Percentiles rank a stretch among this genome's conserved stretches.
These are phyloP conservation scores for Thelonectria blattea DNA, from an alignment of 2,329 filamentous ascomycete genomes.

Conservation along the genomic window DNA sequence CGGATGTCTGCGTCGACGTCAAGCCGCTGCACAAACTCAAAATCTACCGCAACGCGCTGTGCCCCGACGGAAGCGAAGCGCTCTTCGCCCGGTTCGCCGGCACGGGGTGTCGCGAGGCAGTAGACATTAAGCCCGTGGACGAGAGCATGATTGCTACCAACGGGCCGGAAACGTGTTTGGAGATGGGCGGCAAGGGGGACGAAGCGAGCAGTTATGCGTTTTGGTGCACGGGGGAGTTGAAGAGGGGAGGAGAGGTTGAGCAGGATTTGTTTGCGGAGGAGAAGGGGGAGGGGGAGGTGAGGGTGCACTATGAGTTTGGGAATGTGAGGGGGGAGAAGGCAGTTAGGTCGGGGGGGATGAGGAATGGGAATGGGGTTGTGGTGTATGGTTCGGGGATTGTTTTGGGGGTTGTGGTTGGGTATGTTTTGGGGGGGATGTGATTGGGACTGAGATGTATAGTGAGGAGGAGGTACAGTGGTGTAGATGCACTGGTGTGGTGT, in stretches of 20 bases:
- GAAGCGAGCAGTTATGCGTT: constrained; percentile 18
- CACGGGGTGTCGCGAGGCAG: background rate
- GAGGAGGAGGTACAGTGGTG: no score
- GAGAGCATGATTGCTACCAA: constrained; percentile 7
- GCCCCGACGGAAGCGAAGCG: constrained; percentile 17
- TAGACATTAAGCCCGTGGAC: constrained; percentile 9
- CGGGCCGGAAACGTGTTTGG: constrained; percentile 4
- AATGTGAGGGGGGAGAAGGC: background rate
- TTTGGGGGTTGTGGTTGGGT: background rate
- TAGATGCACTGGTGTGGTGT: no score
- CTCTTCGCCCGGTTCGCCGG: constrained; percentile 11
- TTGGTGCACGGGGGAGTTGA: constrained; percentile 16
- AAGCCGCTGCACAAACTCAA: constrained; percentile 13
- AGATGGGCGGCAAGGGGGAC: constrained; percentile 14
- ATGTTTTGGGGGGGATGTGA: background rate
- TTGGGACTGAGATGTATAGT: no score
- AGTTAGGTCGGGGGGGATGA: background rate
- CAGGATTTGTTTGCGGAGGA: constrained; percentile 11
- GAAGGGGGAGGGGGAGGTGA: background rate
- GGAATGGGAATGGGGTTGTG: background rate
- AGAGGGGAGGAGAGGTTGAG: background rate
- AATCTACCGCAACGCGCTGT: constrained; percentile 21
- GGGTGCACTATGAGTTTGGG: constrained; percentile 1
- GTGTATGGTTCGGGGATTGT: background rate
- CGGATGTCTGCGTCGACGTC: constrained; percentile 20